These are phyloP conservation scores for Colletotrichum lini DNA, from an alignment of 2,329 filamentous ascomycete genomes.

Conservation along the genomic window DNA sequence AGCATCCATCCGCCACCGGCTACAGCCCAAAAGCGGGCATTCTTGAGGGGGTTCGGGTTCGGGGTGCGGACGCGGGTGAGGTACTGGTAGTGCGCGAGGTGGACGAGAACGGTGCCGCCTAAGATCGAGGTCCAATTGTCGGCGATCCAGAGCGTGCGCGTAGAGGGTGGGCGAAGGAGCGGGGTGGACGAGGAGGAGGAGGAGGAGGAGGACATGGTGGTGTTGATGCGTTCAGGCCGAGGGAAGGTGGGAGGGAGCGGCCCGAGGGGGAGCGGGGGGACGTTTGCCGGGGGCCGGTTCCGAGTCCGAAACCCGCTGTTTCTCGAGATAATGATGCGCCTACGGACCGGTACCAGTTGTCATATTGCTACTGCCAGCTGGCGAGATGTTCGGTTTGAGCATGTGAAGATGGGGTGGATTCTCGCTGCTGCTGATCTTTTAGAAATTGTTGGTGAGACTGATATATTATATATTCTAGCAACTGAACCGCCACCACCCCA, in stretches of 20 bases:
- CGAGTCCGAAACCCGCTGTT: background rate
- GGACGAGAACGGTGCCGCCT: constrained; percentile 37
- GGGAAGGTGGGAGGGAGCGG: background rate
- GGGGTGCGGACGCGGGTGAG: constrained; percentile 37
- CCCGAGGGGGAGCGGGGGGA: background rate
- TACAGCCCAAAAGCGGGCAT: constrained; percentile 44
- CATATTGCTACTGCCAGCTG: too few relatives aligned
- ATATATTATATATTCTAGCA: too few relatives aligned
- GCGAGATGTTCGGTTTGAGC: too few relatives aligned
- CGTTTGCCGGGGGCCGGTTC: background rate
- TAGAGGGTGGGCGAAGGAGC: constrained; percentile 32
- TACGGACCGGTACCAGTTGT: background rate
- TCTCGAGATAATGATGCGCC: background rate
- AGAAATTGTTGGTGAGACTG: too few relatives aligned
- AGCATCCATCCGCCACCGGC: constrained; percentile 42
- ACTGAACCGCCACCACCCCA: too few relatives aligned
- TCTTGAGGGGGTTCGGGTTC: constrained; percentile 41
- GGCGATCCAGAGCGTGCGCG: constrained; percentile 38
- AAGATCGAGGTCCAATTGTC: constrained; percentile 43
- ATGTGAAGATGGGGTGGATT: too few relatives aligned
- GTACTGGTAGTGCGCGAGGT: constrained; percentile 43
- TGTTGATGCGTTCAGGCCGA: constrained; percentile 10
- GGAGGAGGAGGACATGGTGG: constrained; percentile 18
- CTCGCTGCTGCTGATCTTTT: too few relatives aligned
- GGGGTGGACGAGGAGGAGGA: constrained; percentile 24